These are phyloP conservation scores for Apiospora saccharicola DNA, from an alignment of 2,329 filamentous ascomycete species.

Conservation along the genomic window DNA sequence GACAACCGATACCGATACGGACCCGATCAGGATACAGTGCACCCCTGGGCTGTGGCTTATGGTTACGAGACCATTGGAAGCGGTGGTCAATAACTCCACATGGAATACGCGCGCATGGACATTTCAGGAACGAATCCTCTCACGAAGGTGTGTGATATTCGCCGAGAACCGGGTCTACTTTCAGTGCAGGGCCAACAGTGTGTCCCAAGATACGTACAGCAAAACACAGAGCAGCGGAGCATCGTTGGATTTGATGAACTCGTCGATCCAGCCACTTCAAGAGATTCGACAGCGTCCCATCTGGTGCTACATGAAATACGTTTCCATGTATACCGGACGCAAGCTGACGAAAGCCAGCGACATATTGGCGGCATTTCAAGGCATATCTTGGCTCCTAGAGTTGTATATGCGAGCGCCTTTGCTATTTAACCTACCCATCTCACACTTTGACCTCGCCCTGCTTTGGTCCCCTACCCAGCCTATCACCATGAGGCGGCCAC, in stretches of 20 bases:
- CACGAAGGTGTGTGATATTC: slow-evolving; percentile 46
- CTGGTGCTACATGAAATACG: slow-evolving; percentile 42
- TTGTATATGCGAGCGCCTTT: slow-evolving; percentile 36
- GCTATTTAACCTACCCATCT: slow-evolving; percentile 42
- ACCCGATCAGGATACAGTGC: no score
- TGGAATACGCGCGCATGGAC: slow-evolving; percentile 49
- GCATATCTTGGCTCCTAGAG: slow-evolving; percentile 39
- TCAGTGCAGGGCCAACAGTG: no score
- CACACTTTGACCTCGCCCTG: slow-evolving; percentile 45
- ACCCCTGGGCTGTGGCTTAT: no score
- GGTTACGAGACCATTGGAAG: slow-evolving; percentile 1
- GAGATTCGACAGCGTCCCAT: slow-evolving; percentile 38
- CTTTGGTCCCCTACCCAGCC: slow-evolving; percentile 40
- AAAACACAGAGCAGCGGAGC: no score
- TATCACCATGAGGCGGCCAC: neutral
- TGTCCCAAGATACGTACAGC: no score
- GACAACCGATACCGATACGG: no score
- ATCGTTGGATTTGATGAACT: slow-evolving; percentile 23
- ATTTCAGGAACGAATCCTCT: slow-evolving; percentile 48
- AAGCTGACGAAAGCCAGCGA: slow-evolving; percentile 38
- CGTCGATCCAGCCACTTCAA: slow-evolving; percentile 39
- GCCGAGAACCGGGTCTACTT: slow-evolving; percentile 42
- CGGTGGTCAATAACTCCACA: slow-evolving; percentile 31
- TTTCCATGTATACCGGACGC: slow-evolving; percentile 41
- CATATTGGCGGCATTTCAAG: slow-evolving; percentile 45